phyloP scores from a whole-genome alignment of 345 rosid species.

The Brassica juncea region DNA sequence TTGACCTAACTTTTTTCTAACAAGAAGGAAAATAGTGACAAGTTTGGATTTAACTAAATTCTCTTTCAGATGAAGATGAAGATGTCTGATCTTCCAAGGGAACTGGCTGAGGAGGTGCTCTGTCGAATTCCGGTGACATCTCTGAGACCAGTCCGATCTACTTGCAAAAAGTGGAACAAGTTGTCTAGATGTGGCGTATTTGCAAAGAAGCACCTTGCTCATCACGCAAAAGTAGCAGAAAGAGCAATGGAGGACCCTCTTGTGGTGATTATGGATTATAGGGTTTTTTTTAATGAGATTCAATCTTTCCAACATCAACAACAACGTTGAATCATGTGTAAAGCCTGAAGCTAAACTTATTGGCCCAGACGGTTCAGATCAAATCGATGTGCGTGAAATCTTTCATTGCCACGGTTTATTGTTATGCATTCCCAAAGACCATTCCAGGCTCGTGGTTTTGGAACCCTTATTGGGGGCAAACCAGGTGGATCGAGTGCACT shows the following conservation, averaged over 20 bases:
- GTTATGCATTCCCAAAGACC: background rate
- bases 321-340: background rate
- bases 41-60: too few species aligned
- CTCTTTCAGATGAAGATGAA: background rate
- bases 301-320: background rate
- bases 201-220: background rate
- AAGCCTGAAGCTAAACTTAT: background rate
- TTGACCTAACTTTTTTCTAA: too few species aligned
- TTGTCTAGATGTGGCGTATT: background rate
- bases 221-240: background rate
- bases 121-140: background rate
- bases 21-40: background rate
- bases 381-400: background rate
- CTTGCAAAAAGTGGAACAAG: background rate
- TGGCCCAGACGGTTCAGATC: background rate
- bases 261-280: background rate
- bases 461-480: background rate
- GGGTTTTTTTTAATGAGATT: background rate
- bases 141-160: background rate
- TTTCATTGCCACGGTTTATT: background rate
- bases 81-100: background rate
- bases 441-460: background rate
- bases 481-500: background rate
- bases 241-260: background rate
- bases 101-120: background rate